Conservation (phyloP, 148 eudicot genomes). For the Polygonum maritimum region DNA sequence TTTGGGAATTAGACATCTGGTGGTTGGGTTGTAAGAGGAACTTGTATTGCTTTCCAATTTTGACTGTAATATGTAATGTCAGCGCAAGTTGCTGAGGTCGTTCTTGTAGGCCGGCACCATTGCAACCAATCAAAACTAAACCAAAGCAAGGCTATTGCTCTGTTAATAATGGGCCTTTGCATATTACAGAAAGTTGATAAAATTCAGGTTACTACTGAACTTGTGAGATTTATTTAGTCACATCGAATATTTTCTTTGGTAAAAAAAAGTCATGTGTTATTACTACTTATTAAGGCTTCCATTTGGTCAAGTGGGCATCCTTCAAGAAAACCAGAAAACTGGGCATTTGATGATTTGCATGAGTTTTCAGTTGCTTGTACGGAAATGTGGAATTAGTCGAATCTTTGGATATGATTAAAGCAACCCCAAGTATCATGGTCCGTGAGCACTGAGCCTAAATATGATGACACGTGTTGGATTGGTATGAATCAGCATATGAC, state of each 20-base stretch:
- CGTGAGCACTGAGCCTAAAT: neutral
- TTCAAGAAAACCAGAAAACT: too few relatives aligned
- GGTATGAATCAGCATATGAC: neutral
- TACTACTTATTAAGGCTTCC: too few relatives aligned
- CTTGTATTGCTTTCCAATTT: neutral
- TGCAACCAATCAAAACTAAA: neutral
- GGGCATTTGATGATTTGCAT: neutral
- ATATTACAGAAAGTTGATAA: too few relatives aligned
- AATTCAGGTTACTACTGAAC: too few relatives aligned
- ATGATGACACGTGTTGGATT: constrained; percentile 1
- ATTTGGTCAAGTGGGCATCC: too few relatives aligned
- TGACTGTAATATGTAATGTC: neutral
- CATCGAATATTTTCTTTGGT: too few relatives aligned
- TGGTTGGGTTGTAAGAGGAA: neutral
- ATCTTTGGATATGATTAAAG: too few relatives aligned
- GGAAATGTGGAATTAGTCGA: neutral
- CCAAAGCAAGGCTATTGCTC: too few relatives aligned
- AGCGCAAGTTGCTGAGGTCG: neutral
- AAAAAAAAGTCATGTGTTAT: too few relatives aligned
- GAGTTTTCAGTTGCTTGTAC: neutral
- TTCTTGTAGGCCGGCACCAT: neutral
- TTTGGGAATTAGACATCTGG: neutral
- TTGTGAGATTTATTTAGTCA: too few relatives aligned
- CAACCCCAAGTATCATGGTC: neutral
- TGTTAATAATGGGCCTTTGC: too few relatives aligned